A percentile compares a stretch with the other conserved stretches of the same genome.
Evolutionary conservation across 139 green algal species (phyloP).

Genomic region (Auxenochlorella protothecoides): DNA sequence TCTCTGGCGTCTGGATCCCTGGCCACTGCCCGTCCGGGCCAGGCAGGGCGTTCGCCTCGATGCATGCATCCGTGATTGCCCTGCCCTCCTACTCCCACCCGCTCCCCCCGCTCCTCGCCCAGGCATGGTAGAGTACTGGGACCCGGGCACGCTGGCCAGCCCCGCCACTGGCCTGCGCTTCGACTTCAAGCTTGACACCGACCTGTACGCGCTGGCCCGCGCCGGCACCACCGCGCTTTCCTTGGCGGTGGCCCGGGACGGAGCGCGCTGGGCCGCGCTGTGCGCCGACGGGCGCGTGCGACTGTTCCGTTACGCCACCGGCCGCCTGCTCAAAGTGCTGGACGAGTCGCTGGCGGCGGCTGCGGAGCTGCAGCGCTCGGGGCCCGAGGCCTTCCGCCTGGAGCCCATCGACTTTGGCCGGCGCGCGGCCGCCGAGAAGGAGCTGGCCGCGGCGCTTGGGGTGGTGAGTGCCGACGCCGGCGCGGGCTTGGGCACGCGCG

Average conservation of each 20-base stretch:
- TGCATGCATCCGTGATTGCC: not conserved
- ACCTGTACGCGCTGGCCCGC: conserved; percentile 90
- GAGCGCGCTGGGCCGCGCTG: conserved; percentile 64
- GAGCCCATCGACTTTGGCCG: conserved; percentile 91
- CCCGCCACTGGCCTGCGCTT: conserved; percentile 48
- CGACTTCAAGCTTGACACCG: conserved; percentile 78
- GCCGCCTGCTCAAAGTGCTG: conserved; percentile 74
- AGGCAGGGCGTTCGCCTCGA: not conserved
- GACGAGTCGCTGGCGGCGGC: conserved; percentile 80
- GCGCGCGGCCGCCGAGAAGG: conserved; percentile 46
- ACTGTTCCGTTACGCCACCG: conserved; percentile 77
- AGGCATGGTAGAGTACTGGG: conserved; percentile 91
- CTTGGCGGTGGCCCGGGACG: conserved; percentile 61
- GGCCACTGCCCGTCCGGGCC: not conserved
- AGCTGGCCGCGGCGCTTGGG: conserved; percentile 17
- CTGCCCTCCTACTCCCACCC: not conserved
- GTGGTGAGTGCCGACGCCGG: not conserved
- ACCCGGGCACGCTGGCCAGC: conserved; percentile 29
- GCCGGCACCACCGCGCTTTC: conserved; percentile 47
- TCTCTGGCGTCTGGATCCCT: not conserved
- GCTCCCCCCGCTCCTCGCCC: not conserved
- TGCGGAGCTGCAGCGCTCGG: conserved; percentile 65
- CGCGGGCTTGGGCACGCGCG: not conserved
- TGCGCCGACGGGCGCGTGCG: conserved; percentile 67
- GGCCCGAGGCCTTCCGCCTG: conserved; percentile 44